Evolutionary conservation across 306 rosid genomes (phyloP).

Genomic region (Fragaria vesca): DNA sequence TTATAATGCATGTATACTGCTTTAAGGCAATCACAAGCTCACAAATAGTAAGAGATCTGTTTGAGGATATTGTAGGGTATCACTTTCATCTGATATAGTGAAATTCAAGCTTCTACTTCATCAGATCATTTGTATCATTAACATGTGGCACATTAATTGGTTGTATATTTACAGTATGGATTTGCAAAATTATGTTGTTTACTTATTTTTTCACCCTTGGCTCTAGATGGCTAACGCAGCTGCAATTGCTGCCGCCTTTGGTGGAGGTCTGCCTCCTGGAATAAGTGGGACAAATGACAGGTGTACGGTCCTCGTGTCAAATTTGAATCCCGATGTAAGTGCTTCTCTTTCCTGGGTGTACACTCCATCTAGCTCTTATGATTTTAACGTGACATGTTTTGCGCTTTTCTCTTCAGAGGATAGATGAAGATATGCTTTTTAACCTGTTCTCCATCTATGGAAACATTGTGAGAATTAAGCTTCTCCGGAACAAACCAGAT

Average conservation of each 20-base stretch:
- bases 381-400: conserved; percentile 8
- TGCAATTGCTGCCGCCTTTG: conserved; percentile 90
- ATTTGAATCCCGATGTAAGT: conserved; percentile 90
- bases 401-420: conserved; percentile 52
- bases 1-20: background rate
- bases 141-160: background rate
- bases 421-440: conserved; percentile 95
- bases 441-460: conserved; percentile 97
- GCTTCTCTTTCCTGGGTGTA: background rate
- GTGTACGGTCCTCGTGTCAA: conserved; percentile 91
- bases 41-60: background rate
- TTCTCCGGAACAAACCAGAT: conserved; percentile 94
- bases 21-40: background rate
- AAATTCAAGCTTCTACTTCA: background rate
- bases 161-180: background rate
- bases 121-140: background rate
- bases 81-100: background rate
- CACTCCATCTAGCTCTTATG: conserved; percentile 11
- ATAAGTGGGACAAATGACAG: conserved; percentile 94
- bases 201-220: conserved; percentile 17
- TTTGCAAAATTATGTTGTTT: background rate
- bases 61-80: conserved; percentile 1
- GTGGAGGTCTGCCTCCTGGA: conserved; percentile 97
- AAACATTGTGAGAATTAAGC: conserved; percentile 90
- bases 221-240: conserved; percentile 85